These are phyloP conservation scores for Clarireedia monteithiana DNA, from an alignment of 2,329 filamentous ascomycete species.

Conservation along the genomic window DNA sequence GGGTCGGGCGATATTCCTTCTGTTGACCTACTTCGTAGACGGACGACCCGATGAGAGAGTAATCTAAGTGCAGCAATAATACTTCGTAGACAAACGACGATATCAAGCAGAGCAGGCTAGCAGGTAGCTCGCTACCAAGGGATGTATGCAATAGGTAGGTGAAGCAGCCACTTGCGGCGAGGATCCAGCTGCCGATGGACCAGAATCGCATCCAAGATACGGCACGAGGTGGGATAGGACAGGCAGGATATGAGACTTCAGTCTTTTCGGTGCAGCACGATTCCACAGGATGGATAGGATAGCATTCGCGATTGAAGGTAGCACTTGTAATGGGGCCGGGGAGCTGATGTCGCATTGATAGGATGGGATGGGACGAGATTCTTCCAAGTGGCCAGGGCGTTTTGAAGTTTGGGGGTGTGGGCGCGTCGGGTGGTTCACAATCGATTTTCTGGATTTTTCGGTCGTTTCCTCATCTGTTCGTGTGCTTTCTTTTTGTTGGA, in stretches of 20 bases:
- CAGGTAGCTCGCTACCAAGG: no score
- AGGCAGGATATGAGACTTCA: neutral
- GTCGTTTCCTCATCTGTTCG: neutral
- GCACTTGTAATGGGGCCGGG: neutral
- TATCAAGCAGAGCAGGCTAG: no score
- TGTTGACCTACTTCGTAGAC: neutral
- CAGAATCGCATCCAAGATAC: no score
- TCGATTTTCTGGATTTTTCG: neutral
- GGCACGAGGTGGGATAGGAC: no score
- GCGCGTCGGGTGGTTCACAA: slow-evolving; percentile 1
- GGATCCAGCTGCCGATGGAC: no score
- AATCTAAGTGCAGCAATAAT: no score
- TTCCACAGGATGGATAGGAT: neutral
- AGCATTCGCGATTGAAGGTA: neutral
- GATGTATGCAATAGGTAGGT: no score
- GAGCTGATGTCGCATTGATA: neutral
- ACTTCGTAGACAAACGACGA: no score
- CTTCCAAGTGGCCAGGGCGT: slow-evolving; percentile 5
- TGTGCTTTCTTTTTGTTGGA: neutral
- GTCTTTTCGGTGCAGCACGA: neutral
- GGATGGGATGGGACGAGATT: neutral
- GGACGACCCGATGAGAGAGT: no score
- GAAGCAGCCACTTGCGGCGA: no score
- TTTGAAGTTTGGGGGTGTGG: neutral
- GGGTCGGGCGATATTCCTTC: neutral